Conservation (phyloP, 2,329 filamentous ascomycete genomes). For the Aspergillus hortae region DNA sequence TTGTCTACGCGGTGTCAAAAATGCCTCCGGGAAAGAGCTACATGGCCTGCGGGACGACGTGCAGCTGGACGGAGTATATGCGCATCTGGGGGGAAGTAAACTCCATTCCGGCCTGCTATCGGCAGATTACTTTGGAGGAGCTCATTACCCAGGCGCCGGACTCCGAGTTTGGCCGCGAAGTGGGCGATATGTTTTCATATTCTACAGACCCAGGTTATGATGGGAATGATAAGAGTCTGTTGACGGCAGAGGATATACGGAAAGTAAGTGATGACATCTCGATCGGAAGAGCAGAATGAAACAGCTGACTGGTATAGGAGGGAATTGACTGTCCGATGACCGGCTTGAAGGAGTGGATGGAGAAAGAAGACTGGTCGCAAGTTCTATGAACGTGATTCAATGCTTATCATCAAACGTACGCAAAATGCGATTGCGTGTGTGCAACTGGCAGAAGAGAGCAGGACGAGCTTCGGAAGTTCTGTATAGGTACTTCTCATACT, state of each 20-base stretch:
- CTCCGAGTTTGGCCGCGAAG: slow-evolving; percentile 43
- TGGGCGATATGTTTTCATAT: slow-evolving; percentile 48
- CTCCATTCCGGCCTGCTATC: slow-evolving; percentile 35
- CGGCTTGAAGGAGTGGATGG: slow-evolving; percentile 24
- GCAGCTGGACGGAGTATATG: slow-evolving; percentile 48
- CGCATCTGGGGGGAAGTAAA: slow-evolving; percentile 40
- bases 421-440: too few species aligned
- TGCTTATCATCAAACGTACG: too few species aligned
- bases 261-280: slow-evolving; percentile 32
- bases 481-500: too few species aligned
- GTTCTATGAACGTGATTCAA: slow-evolving; percentile 1
- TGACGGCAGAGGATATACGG: slow-evolving; percentile 44
- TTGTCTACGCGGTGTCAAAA: slow-evolving; percentile 48
- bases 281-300: background rate
- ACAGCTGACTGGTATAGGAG: slow-evolving; percentile 24
- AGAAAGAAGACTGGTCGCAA: slow-evolving; percentile 25
- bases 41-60: slow-evolving; percentile 47
- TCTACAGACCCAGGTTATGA: slow-evolving; percentile 49
- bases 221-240: slow-evolving; percentile 40
- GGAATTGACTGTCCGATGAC: slow-evolving; percentile 41
- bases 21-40: slow-evolving; percentile 50
- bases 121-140: slow-evolving; percentile 39
- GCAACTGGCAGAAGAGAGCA: too few species aligned
- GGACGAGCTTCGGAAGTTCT: too few species aligned
- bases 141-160: slow-evolving; percentile 40